Evolutionary conservation across 176 grass and related monocot genomes (phyloP), one percentile per base, ranked within the genome.

Genomic region (Dendrocalamus sinicus): DNA sequence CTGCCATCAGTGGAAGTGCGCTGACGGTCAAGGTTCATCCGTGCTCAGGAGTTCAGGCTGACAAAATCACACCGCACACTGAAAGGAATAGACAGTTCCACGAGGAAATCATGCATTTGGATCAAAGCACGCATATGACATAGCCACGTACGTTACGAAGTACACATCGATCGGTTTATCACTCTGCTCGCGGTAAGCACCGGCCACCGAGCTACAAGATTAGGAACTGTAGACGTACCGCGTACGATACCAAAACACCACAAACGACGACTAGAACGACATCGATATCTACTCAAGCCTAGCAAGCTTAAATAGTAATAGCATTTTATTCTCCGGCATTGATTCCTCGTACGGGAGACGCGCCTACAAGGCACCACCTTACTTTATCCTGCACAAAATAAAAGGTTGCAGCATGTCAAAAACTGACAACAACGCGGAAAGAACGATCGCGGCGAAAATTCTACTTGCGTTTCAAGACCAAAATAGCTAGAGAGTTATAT

Each of bases 311-410:
- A 2, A 53, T 35, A 70, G 4, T 58, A 75, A 46, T 20, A 52
- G 8, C 57, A 71, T 16, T 66, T 90, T 90, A 58, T 79, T 90
- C 79, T 73, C 15, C 14, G 0, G 79, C 35, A 46, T 12, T 11
- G n/a, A 46, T 59, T n/a, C 55, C 79, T 82, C 79, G 15, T 28
- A 48, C 58, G 24, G 54, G 52, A 23, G 12, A 0, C 35, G 9
- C 35, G 28, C 19, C 30, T 4, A 22, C 64, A n/a, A 0, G 52
- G 5, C 81, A 5, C 79, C 81, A 5, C 79, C 12, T 71, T 67
- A 90, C 30, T 83, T 78, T 54, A 90, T 87, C 84, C 89, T 90
- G 80, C 89, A 43, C 19, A 78, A 13, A 17, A 12, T 4, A 44
- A 8, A 72, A 22, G 0, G 10, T 48, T 5, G 17, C 0, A 46